Evolutionary conservation across 2,329 filamentous ascomycete species (phyloP), one percentile per base, ranked within the genome.

Genomic region (Fusarium nelsonii): DNA sequence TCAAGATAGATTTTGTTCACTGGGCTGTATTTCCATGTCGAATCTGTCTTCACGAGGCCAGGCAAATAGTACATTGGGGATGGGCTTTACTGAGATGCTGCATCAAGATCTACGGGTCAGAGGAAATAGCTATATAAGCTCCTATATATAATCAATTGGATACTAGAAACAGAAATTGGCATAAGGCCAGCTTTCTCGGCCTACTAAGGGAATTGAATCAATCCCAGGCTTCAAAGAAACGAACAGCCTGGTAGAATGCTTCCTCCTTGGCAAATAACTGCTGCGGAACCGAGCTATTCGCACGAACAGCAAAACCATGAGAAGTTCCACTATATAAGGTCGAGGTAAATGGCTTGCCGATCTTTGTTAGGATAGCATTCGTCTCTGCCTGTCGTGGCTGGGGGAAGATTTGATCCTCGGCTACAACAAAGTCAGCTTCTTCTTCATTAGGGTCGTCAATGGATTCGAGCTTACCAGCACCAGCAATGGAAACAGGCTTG

Each of bases 241-340:
- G 80, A 46, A 92, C 84, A 16, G 91, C 91, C 82, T 94, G 91
- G 70, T 86, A 81, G 78, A 93, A 93, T 2, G 91, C 91, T 74
- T 87, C 84, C 78, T 93, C 90, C 82, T 93, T 93, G 11, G 88
- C 90, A 75, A 88, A 93, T 78, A 86, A 89, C 74, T 86, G 81
- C 70, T 78, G 70, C 2, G 81, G 80, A 54, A 84, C 80, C 4
- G 81, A 80, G 18, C 84, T 55, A 73, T 94, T 88, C 2, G 82
- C 87, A 39, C 91, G 84, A 10, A 92, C 88, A 11, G 87, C 90
- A 73, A 94, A 94, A 0, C 91, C 91, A 75, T 94, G 92, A 58
- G 79, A 75, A 12, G 91, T 89, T 30, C 87, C 87, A 20, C 86
- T 85, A 81, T 91, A 94, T 49, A 94, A 76, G 53, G 83, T 85